A percentile compares a stretch with the other conserved stretches of the same genome.
Conservation (phyloP, 768 basidiomycete genomes). For the Pulveroboletus sp. region DNA sequence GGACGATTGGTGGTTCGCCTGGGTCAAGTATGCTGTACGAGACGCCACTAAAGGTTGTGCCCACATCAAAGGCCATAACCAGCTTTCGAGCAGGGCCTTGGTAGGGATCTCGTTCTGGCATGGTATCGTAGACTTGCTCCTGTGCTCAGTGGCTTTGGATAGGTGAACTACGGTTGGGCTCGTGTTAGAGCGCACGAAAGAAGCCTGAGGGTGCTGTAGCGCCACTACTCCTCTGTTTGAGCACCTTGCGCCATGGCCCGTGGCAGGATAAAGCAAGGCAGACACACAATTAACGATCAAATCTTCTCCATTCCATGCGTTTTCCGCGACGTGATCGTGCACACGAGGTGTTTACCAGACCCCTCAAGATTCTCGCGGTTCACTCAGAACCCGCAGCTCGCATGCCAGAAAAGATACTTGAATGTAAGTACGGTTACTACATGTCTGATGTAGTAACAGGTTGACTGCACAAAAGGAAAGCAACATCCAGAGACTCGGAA, state of each 20-base stretch:
- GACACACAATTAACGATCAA: slow-evolving; percentile 1
- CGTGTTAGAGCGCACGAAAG: background rate
- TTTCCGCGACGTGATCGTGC: slow-evolving; percentile 1
- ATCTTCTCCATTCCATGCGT: slow-evolving; percentile 8
- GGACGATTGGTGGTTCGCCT: slow-evolving; percentile 24
- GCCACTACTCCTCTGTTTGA: background rate
- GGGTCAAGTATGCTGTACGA: slow-evolving; percentile 39
- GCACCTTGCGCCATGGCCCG: background rate
- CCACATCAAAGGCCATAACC: slow-evolving; percentile 51
- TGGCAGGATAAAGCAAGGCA: slow-evolving; percentile 16
- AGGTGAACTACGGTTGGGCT: background rate
- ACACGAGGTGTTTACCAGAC: background rate
- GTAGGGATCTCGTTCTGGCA: slow-evolving; percentile 37
- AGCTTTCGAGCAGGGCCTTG: slow-evolving; percentile 40
- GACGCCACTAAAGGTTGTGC: slow-evolving; percentile 50
- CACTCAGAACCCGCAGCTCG: too few relatives aligned
- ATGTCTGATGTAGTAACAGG: too few relatives aligned
- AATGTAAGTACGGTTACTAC: too few relatives aligned
- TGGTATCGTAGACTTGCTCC: background rate
- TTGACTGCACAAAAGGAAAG: too few relatives aligned
- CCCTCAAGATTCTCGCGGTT: background rate
- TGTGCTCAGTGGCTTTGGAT: too few relatives aligned
- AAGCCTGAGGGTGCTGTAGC: background rate
- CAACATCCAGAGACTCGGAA: too few relatives aligned
- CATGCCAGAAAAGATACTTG: too few relatives aligned